Conservation (phyloP, 1,284 basidiomycete species). For the Lignosus rhinocerotis region DNA sequence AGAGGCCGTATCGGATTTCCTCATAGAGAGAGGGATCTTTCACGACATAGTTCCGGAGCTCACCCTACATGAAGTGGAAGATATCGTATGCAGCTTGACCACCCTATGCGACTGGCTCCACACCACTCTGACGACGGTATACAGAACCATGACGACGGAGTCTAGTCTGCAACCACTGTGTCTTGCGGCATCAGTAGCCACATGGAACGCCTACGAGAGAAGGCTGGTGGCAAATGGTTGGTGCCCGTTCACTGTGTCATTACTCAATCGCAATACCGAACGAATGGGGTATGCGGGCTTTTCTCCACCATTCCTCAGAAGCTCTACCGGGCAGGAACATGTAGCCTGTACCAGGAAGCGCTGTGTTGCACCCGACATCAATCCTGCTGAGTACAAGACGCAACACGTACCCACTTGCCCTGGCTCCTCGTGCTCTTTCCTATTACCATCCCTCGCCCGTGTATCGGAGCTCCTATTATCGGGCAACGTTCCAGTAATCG, state of each 20-base stretch:
- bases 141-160: too few species aligned
- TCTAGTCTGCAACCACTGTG: too few species aligned
- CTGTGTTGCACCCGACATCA: neutral
- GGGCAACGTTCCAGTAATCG: neutral
- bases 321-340: constrained; percentile 5
- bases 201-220: neutral
- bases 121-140: neutral
- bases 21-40: too few species aligned
- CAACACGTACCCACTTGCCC: neutral
- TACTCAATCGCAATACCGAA: neutral
- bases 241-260: neutral
- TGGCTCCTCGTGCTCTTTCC: neutral
- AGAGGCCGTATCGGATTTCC: neutral
- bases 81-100: neutral
- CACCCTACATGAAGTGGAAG: neutral
- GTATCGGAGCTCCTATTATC: neutral
- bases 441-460: neutral
- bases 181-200: neutral
- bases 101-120: neutral
- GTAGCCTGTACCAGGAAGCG: constrained; percentile 13
- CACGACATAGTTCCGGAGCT: neutral
- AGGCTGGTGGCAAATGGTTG: neutral
- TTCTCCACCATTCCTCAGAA: neutral
- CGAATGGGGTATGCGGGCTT: neutral
- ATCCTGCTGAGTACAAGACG: neutral